Evolutionary conservation across 768 basidiomycete genomes (phyloP).

Genomic region (Suillus bovinus): DNA sequence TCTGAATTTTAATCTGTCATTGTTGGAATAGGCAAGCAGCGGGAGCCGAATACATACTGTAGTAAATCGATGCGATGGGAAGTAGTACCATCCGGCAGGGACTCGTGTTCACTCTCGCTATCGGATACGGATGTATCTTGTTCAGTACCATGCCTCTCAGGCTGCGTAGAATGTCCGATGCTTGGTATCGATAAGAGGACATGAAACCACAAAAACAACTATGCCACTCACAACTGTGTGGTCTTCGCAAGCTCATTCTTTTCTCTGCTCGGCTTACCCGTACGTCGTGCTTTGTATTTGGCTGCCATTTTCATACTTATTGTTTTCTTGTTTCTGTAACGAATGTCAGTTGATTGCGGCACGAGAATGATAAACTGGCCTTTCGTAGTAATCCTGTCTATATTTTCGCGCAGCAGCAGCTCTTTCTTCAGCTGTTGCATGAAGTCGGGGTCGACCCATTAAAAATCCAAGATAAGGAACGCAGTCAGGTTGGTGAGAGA

Average conservation of each 20-base stretch:
- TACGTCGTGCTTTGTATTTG: constrained; percentile 4
- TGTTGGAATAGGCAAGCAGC: neutral
- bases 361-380: neutral
- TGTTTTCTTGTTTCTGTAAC: neutral
- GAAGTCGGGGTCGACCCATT: constrained; percentile 5
- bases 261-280: neutral
- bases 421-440: constrained; percentile 5
- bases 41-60: neutral
- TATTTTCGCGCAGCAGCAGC: constrained; percentile 2
- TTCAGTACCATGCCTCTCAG: neutral
- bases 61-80: neutral
- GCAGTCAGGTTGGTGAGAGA: neutral
- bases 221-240: neutral
- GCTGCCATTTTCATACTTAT: constrained; percentile 6
- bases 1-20: neutral
- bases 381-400: constrained; percentile 7
- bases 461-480: neutral
- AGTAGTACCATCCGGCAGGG: neutral
- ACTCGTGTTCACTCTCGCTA: neutral
- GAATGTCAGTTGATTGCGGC: neutral
- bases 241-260: neutral
- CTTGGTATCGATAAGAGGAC: neutral
- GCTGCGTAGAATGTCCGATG: neutral
- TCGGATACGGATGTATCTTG: neutral
- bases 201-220: neutral